Evolutionary conservation across 257 asterid genomes (phyloP).

Genomic region (Primulina huaijiensis): DNA sequence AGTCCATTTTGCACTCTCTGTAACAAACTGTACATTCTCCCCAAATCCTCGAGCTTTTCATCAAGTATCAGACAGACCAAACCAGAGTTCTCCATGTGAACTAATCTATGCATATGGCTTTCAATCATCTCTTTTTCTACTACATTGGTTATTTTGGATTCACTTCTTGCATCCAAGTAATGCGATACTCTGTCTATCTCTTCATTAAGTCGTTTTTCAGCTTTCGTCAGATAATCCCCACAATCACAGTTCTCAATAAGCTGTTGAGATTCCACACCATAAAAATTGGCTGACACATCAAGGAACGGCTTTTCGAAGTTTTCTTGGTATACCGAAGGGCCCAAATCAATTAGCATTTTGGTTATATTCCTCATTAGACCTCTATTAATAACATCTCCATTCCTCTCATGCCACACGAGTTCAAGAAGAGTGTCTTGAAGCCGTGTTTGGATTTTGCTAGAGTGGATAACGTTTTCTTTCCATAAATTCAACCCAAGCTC

Average conservation of each 20-base stretch:
- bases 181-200: slow-evolving; percentile 88
- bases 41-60: slow-evolving; percentile 71
- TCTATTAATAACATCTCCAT: slow-evolving; percentile 74
- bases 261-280: slow-evolving; percentile 76
- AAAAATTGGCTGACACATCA: slow-evolving; percentile 71
- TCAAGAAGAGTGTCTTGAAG: slow-evolving; percentile 69
- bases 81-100: slow-evolving; percentile 89
- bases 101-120: slow-evolving; percentile 73
- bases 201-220: slow-evolving; percentile 80
- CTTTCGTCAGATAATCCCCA: slow-evolving; percentile 79
- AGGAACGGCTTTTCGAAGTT: slow-evolving; percentile 86
- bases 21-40: slow-evolving; percentile 75
- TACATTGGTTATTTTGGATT: slow-evolving; percentile 61
- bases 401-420: slow-evolving; percentile 55
- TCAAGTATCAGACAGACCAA: slow-evolving; percentile 74
- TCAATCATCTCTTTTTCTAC: slow-evolving; percentile 87
- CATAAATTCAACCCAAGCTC: slow-evolving; percentile 88
- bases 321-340: slow-evolving; percentile 73
- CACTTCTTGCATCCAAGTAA: slow-evolving; percentile 74
- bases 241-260: slow-evolving; percentile 78
- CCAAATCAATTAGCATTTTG: slow-evolving; percentile 85
- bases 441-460: slow-evolving; percentile 59
- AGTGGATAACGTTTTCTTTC: slow-evolving; percentile 73
- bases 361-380: slow-evolving; percentile 82
- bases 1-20: slow-evolving; percentile 66